Percentiles rank a stretch among this genome's conserved stretches.
Conservation (phyloP, 2,329 filamentous ascomycete species). For the Graphiopsis chlorocephala region DNA sequence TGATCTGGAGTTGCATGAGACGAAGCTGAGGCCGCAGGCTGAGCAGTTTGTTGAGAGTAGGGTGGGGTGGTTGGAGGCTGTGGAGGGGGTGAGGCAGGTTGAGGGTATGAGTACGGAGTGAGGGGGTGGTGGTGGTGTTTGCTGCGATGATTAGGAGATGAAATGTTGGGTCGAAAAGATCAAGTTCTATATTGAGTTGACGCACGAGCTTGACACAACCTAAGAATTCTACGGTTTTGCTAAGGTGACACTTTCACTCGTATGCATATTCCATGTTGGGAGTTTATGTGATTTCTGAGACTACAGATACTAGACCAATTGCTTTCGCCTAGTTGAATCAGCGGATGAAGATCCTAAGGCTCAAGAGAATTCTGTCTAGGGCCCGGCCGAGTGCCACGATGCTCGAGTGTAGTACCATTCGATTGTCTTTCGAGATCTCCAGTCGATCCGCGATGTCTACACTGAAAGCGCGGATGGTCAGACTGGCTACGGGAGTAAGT, state of each 20-base stretch:
- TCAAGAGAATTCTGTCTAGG: not conserved
- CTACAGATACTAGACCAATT: not conserved
- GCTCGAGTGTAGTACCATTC: not conserved
- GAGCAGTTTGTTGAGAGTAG: constrained; percentile 43
- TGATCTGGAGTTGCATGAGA: constrained; percentile 58
- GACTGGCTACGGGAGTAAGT: not conserved
- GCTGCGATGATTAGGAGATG: too few species aligned
- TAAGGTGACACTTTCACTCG: too few species aligned
- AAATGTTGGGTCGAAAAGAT: too few species aligned
- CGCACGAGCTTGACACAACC: too few species aligned
- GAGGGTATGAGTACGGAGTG: constrained; percentile 14
- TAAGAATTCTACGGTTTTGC: too few species aligned
- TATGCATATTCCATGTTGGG: too few species aligned
- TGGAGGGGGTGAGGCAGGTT: constrained; percentile 35
- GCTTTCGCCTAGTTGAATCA: not conserved
- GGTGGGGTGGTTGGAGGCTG: constrained; percentile 48
- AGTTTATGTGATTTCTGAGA: not conserved
- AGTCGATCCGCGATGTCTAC: not conserved
- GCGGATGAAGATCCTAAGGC: not conserved
- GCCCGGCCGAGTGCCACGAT: not conserved
- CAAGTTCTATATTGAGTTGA: too few species aligned
- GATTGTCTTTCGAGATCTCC: not conserved
- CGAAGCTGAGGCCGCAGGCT: constrained; percentile 49
- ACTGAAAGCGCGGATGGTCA: not conserved
- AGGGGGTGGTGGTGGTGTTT: not conserved